phyloP scores from a whole-genome alignment of 306 rosid genomes.

The Glycine soja region DNA sequence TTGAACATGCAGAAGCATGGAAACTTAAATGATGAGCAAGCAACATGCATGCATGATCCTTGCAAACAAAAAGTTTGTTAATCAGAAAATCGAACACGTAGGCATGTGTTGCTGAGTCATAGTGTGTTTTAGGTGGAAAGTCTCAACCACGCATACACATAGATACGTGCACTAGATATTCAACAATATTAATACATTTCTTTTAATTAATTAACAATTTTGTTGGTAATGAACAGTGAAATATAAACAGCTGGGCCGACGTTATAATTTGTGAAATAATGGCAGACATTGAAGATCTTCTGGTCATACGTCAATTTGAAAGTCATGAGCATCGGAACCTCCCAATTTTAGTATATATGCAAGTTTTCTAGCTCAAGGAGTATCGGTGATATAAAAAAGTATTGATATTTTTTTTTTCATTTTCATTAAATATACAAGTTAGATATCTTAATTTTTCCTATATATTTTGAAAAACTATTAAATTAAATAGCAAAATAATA shows the following conservation, averaged over 20 bases:
- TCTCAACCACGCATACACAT: not conserved
- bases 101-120: not conserved
- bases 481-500: too few relatives aligned
- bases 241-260: not conserved
- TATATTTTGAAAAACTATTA: too few relatives aligned
- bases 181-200: not conserved
- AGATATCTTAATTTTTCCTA: too few relatives aligned
- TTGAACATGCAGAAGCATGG: conserved; percentile 16
- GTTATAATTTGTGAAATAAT: not conserved
- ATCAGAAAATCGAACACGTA: conserved; percentile 29
- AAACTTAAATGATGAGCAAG: conserved; percentile 33
- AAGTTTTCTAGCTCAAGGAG: too few relatives aligned
- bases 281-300: conserved; percentile 20
- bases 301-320: not conserved
- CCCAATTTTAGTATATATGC: too few relatives aligned
- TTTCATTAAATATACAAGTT: too few relatives aligned
- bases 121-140: conserved; percentile 25
- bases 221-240: conserved; percentile 1
- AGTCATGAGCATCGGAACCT: too few relatives aligned
- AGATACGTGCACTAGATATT: conserved; percentile 3
- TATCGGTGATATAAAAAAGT: too few relatives aligned
- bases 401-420: too few relatives aligned
- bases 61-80: not conserved
- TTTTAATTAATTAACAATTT: not conserved
- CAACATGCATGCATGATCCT: not conserved